Evolutionary conservation across 2,329 filamentous ascomycete genomes (phyloP).

Genomic region (Aureobasidium melanogenum): DNA sequence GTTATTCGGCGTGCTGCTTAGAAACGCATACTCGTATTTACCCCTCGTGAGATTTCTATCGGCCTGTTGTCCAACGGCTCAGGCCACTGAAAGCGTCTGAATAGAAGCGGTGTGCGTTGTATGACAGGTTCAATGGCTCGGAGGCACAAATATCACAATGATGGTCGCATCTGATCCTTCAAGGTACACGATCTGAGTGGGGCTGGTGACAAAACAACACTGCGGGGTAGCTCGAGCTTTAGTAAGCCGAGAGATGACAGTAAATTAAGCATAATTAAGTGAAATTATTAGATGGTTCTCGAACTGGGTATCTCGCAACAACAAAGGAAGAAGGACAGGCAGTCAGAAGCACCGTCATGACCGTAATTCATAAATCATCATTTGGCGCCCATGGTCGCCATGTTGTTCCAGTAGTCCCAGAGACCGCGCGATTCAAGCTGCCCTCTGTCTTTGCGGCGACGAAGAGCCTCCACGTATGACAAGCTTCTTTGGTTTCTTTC

Average conservation of each 20-base stretch:
- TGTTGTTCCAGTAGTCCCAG: conserved; percentile 14
- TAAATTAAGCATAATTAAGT: conserved; percentile 5
- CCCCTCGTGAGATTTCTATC: background rate
- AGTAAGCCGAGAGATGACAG: background rate
- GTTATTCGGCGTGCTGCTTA: conserved; percentile 1
- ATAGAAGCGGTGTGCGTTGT: background rate
- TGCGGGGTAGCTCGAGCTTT: background rate
- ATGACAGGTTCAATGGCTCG: background rate
- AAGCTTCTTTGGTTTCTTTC: conserved; percentile 14
- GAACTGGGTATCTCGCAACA: background rate
- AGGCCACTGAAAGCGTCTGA: background rate
- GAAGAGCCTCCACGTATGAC: conserved; percentile 17
- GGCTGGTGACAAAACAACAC: background rate
- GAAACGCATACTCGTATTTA: background rate
- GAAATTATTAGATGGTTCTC: background rate
- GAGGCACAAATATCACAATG: background rate
- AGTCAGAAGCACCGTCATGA: background rate
- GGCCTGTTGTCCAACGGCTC: too few relatives aligned
- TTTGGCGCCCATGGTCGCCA: background rate
- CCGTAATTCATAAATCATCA: conserved; percentile 2
- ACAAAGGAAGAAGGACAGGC: background rate
- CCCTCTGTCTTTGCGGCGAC: conserved; percentile 10
- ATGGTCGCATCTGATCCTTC: background rate
- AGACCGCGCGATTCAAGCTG: conserved; percentile 7
- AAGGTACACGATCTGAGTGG: background rate